Evolutionary conservation across 495 filamentous ascomycete species (phyloP).

Genomic region (Trichodelitschia bisporula): DNA sequence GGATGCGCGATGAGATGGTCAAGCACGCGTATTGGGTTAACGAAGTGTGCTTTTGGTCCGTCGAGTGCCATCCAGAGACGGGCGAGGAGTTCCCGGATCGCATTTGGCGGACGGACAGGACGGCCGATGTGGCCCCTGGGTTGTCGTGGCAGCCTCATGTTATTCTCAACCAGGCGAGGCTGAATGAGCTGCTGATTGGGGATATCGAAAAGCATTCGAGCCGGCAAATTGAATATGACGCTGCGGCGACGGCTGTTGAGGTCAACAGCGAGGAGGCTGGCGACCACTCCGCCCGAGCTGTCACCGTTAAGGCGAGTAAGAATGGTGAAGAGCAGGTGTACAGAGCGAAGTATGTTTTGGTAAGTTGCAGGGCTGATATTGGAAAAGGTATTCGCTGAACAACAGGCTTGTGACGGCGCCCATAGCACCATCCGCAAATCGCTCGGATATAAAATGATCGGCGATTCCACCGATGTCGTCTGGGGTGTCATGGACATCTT

Average conservation of each 20-base stretch:
- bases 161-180: conserved; percentile 51
- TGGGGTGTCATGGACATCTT: conserved; percentile 75
- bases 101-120: conserved; percentile 27
- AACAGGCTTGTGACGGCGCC: conserved; percentile 53
- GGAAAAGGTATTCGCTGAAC: not conserved
- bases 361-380: conserved; percentile 13
- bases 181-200: conserved; percentile 37
- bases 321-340: conserved; percentile 27
- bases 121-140: conserved; percentile 35
- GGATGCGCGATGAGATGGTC: conserved; percentile 31
- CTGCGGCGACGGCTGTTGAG: conserved; percentile 26
- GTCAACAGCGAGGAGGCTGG: conserved; percentile 21
- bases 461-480: conserved; percentile 47
- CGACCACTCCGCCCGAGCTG: conserved; percentile 24
- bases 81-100: too few species aligned
- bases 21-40: conserved; percentile 29
- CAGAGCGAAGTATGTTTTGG: conserved; percentile 43
- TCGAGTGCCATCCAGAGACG: too few species aligned
- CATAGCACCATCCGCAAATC: conserved; percentile 41
- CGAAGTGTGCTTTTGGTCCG: too few species aligned
- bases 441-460: conserved; percentile 45
- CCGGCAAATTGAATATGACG: conserved; percentile 34
- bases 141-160: conserved; percentile 47
- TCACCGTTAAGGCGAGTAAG: conserved; percentile 26
- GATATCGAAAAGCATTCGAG: conserved; percentile 21